Evolutionary conservation across 176 grass and related monocot genomes (phyloP).

Genomic region (Triticum urartu): DNA sequence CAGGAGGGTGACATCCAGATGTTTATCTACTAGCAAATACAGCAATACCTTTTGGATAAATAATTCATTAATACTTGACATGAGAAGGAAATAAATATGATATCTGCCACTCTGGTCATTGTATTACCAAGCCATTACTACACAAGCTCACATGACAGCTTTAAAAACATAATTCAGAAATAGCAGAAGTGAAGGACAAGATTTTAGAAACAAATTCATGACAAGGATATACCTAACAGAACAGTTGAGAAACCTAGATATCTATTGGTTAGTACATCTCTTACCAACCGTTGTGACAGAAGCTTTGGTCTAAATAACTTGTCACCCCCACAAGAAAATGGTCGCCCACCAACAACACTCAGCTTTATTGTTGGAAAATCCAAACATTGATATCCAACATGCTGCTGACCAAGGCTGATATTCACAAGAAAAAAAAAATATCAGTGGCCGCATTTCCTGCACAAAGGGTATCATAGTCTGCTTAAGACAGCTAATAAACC

Average conservation of each 20-base stretch:
- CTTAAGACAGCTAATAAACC: background rate
- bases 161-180: background rate
- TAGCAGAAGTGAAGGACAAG: background rate
- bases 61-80: background rate
- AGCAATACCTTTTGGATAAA: background rate
- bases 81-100: background rate
- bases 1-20: background rate
- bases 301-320: slow-evolving; percentile 69
- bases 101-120: background rate
- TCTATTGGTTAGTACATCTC: slow-evolving; percentile 11
- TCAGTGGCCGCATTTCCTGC: background rate
- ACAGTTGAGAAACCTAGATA: background rate
- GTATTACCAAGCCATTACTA: background rate
- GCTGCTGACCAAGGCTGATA: slow-evolving; percentile 72
- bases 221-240: slow-evolving; percentile 16
- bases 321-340: slow-evolving; percentile 87
- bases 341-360: slow-evolving; percentile 79
- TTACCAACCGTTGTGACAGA: slow-evolving; percentile 88
- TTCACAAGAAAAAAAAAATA: slow-evolving; percentile 36
- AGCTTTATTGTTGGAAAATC: slow-evolving; percentile 71
- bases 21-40: background rate
- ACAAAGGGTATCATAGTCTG: background rate
- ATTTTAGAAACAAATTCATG: background rate
- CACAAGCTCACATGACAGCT: background rate
- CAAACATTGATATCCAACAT: slow-evolving; percentile 82